Percentiles rank a stretch among this genome's conserved stretches.
phyloP scores from a whole-genome alignment of 345 rosid species.

The Theobroma cacao region DNA sequence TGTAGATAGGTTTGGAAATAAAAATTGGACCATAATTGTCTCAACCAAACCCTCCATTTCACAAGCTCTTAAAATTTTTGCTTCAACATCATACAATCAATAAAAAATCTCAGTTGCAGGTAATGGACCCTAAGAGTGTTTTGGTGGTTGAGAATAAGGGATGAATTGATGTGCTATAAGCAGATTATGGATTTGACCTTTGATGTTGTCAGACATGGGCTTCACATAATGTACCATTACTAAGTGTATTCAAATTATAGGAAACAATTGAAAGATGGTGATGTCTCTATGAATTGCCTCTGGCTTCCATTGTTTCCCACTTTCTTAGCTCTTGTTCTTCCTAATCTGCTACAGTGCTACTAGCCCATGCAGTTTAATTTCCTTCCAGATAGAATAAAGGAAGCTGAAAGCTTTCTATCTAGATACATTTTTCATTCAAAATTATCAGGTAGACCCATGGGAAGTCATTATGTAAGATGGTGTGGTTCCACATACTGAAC shows the following conservation, averaged over 20 bases:
- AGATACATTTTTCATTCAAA: not conserved
- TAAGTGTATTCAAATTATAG: too few species aligned
- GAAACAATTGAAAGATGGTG: not conserved
- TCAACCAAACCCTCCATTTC: not conserved
- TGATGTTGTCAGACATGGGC: too few species aligned
- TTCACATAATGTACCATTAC: too few species aligned
- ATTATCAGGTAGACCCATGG: not conserved
- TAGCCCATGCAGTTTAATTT: not conserved
- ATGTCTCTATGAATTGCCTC: not conserved
- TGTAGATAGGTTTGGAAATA: not conserved
- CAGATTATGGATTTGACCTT: too few species aligned
- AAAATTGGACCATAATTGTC: not conserved
- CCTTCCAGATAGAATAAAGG: not conserved
- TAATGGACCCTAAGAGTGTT: not conserved
- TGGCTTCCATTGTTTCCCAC: not conserved
- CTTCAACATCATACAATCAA: not conserved
- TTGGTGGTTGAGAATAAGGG: not conserved
- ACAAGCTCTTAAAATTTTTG: not conserved
- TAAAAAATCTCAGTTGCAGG: not conserved
- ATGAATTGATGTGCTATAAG: too few species aligned
- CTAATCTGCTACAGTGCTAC: not conserved
- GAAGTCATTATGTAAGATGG: not conserved
- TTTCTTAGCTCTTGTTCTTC: not conserved
- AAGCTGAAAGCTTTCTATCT: not conserved
- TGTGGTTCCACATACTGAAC: conserved; percentile 10